Conservation (phyloP, 2,329 filamentous ascomycete species). For the Calcarisporium arbuscula region DNA sequence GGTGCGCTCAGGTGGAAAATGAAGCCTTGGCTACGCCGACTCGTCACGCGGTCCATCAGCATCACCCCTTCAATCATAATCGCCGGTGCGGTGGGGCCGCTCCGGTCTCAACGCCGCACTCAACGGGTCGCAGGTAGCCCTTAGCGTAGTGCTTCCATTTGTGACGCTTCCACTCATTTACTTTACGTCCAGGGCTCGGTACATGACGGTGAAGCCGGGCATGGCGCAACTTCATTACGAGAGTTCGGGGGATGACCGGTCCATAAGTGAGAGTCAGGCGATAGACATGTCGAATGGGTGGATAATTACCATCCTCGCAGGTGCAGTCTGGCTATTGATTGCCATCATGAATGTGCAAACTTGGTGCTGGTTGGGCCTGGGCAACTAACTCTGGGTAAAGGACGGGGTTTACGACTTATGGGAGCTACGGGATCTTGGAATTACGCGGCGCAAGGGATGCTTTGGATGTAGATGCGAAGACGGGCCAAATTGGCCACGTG, state of each 20-base stretch:
- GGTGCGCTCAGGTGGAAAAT: conserved; percentile 72
- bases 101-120: conserved; percentile 65
- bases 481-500: no score
- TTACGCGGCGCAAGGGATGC: no score
- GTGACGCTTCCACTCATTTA: conserved; percentile 78
- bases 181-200: conserved; percentile 72
- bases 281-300: conserved; percentile 68
- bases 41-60: conserved; percentile 72
- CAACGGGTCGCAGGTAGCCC: conserved; percentile 69
- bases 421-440: no score
- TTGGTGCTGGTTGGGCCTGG: conserved; percentile 55
- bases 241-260: conserved; percentile 14
- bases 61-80: conserved; percentile 81
- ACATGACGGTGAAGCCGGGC: conserved; percentile 64
- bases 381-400: no score
- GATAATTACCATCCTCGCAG: conserved; percentile 48
- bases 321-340: conserved; percentile 67
- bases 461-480: no score
- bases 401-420: no score
- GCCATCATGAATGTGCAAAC: conserved; percentile 72
- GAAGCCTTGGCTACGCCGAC: conserved; percentile 69
- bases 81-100: conserved; percentile 68
- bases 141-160: conserved; percentile 76
- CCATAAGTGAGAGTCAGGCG: conserved; percentile 5
- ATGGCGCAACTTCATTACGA: conserved; percentile 26